Conservation (phyloP, 2,329 filamentous ascomycete genomes). For the Neoascochyta sp. region DNA sequence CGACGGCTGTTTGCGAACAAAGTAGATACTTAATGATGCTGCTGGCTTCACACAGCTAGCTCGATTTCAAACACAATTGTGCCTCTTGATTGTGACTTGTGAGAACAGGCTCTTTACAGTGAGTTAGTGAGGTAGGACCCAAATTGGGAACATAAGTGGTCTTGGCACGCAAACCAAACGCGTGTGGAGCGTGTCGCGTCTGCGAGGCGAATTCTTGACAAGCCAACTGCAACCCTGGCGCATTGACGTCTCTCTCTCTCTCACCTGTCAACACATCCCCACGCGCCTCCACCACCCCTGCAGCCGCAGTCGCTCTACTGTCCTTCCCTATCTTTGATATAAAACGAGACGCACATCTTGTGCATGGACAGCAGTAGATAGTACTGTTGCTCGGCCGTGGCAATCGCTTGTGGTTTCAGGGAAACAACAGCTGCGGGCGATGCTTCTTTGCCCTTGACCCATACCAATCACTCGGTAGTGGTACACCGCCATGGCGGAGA, state of each 20-base stretch:
- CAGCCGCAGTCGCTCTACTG: conserved; percentile 4
- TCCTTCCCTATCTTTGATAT: background rate
- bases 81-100: too few species aligned
- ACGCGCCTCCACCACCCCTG: conserved; percentile 1
- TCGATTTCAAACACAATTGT: too few species aligned
- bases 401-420: too few species aligned
- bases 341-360: background rate
- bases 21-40: conserved; percentile 12
- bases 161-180: conserved; percentile 18
- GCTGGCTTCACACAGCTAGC: too few species aligned
- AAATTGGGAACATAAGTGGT: too few species aligned
- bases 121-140: too few species aligned
- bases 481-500: conserved; percentile 31
- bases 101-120: too few species aligned
- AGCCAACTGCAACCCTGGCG: too few species aligned
- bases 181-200: conserved; percentile 25
- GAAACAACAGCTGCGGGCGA: conserved; percentile 9
- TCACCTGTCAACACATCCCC: conserved; percentile 1
- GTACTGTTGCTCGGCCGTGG: background rate
- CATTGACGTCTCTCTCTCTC: conserved; percentile 14
- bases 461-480: conserved; percentile 6
- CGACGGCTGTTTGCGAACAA: too few species aligned
- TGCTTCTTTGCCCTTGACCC: conserved; percentile 11
- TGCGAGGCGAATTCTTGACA: conserved; percentile 23
- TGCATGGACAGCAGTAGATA: conserved; percentile 6